Percentiles rank a stretch among this genome's conserved stretches.
Conservation (phyloP, 176 grass and related monocot species). For the Carex parvula region DNA sequence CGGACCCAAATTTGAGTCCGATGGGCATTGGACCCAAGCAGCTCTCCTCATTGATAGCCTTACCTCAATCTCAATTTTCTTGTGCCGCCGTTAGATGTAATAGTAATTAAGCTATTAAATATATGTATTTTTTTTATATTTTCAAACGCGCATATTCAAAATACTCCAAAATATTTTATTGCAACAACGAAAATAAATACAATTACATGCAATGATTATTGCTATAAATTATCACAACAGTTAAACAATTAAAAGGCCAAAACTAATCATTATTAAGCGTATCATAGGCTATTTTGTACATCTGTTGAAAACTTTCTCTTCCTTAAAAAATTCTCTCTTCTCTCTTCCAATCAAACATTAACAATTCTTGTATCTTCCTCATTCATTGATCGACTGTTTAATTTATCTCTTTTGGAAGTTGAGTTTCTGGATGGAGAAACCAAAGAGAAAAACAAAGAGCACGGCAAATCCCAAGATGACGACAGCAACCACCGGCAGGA, state of each 20-base stretch:
- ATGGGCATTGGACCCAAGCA: too few relatives aligned
- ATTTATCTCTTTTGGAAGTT: constrained; percentile 32
- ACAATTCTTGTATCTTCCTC: too few relatives aligned
- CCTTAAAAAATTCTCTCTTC: too few relatives aligned
- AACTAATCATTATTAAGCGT: neutral
- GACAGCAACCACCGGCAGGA: constrained; percentile 23
- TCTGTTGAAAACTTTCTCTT: too few relatives aligned
- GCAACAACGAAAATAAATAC: neutral
- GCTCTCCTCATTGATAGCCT: too few relatives aligned
- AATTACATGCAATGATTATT: neutral
- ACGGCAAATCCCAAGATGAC: neutral
- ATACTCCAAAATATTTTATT: neutral
- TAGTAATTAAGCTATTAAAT: too few relatives aligned
- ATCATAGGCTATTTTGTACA: too few relatives aligned
- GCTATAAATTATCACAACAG: neutral
- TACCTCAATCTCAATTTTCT: too few relatives aligned
- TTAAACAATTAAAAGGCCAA: neutral
- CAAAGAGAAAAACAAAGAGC: constrained; percentile 33
- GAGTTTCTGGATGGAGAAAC: constrained; percentile 14
- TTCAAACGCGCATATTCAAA: neutral
- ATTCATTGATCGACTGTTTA: neutral
- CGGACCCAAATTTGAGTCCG: too few relatives aligned
- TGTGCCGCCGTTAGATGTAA: too few relatives aligned
- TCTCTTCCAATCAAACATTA: too few relatives aligned
- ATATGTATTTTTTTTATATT: too few relatives aligned